These are phyloP conservation scores for Bipolaris gigantea DNA, from an alignment of 2,329 filamentous ascomycete species.

Conservation along the genomic window DNA sequence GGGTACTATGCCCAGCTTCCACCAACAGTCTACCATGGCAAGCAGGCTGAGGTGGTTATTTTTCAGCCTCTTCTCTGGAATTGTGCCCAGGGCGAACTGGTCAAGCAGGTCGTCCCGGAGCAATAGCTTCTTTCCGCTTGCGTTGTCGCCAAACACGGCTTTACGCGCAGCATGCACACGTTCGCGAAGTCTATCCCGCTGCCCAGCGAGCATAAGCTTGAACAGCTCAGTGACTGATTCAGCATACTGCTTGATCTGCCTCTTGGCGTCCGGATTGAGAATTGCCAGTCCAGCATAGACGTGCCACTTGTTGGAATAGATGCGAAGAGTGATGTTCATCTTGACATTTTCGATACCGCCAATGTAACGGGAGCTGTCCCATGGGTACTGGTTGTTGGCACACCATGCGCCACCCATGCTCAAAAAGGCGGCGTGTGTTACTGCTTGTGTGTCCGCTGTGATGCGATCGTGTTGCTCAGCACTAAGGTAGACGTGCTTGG, in stretches of 20 bases:
- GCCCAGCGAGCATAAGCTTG: slow-evolving; percentile 92
- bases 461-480: slow-evolving; percentile 92
- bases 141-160: slow-evolving; percentile 61
- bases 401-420: slow-evolving; percentile 98
- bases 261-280: slow-evolving; percentile 86
- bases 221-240: slow-evolving; percentile 89
- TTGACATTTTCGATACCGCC: slow-evolving; percentile 99
- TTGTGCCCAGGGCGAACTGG: slow-evolving; percentile 78
- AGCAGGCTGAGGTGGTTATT: slow-evolving; percentile 94
- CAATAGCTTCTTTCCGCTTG: slow-evolving; percentile 68
- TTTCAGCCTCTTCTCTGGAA: slow-evolving; percentile 67
- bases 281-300: slow-evolving; percentile 98
- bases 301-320: slow-evolving; percentile 99
- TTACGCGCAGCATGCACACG: slow-evolving; percentile 80
- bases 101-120: slow-evolving; percentile 81
- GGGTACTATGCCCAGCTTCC: slow-evolving; percentile 85
- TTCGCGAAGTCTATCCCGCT: slow-evolving; percentile 70
- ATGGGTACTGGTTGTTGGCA: slow-evolving; percentile 92
- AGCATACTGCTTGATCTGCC: slow-evolving; percentile 94
- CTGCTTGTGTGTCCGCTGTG: slow-evolving; percentile 96
- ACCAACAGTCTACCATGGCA: slow-evolving; percentile 99
- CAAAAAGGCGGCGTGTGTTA: slow-evolving; percentile 95
- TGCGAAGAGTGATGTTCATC: slow-evolving; percentile 95
- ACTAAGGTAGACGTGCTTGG: slow-evolving; percentile 84
- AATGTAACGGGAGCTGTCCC: slow-evolving; percentile 93